phyloP scores from a whole-genome alignment of 805 yeast species.

The Sporopachydermia quercuum region DNA sequence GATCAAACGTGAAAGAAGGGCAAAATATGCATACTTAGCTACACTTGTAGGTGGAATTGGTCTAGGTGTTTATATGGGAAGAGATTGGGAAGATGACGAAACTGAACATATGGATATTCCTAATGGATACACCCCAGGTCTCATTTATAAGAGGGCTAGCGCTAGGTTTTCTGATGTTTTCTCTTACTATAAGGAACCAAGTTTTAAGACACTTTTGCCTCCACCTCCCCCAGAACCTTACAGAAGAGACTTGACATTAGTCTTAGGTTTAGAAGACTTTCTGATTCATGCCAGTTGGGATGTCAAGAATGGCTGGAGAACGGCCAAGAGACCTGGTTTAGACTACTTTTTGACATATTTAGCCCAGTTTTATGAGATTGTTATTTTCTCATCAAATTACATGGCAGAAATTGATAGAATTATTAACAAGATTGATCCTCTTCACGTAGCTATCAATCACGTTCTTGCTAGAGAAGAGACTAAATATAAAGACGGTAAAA shows the following conservation, averaged over 20 bases:
- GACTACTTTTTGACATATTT: constrained; percentile 92
- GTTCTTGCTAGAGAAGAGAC: constrained; percentile 87
- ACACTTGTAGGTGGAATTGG: constrained; percentile 31
- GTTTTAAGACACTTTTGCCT: constrained; percentile 82
- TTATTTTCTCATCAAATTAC: constrained; percentile 72
- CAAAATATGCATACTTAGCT: constrained; percentile 56
- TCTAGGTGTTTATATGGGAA: constrained; percentile 49
- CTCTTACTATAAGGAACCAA: constrained; percentile 84
- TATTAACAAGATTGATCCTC: constrained; percentile 83
- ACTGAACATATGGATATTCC: constrained; percentile 37
- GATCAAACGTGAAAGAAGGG: constrained; percentile 67
- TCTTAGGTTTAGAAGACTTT: constrained; percentile 77
- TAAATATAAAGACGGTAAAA: constrained; percentile 73
- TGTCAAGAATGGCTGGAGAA: constrained; percentile 88
- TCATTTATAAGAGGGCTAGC: constrained; percentile 53
- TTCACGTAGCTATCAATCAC: constrained; percentile 76
- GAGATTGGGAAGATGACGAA: constrained; percentile 73
- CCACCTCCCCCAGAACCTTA: constrained; percentile 86
- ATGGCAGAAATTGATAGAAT: constrained; percentile 76
- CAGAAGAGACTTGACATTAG: constrained; percentile 84
- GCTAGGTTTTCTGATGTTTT: constrained; percentile 64
- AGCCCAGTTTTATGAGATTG: constrained; percentile 92
- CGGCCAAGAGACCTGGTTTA: constrained; percentile 96
- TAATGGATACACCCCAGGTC: constrained; percentile 53
- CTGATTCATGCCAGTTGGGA: constrained; percentile 89